Evolutionary conservation across 768 basidiomycete species (phyloP).

Genomic region (Suillus bovinus): DNA sequence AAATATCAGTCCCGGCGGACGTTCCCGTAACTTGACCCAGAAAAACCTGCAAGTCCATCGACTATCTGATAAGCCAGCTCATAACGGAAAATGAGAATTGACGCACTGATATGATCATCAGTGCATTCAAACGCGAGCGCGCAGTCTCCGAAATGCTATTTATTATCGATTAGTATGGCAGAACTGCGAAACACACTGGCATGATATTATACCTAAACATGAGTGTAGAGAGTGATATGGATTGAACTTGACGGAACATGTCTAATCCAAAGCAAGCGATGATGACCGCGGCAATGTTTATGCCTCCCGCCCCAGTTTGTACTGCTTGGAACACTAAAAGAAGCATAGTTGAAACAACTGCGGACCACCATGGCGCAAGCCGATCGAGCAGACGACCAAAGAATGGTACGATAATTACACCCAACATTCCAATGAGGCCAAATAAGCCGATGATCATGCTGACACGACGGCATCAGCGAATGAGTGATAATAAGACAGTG

Average conservation of each 20-base stretch:
- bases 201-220: conserved; percentile 15
- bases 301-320: conserved; percentile 38
- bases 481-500: not conserved
- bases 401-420: conserved; percentile 31
- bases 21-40: conserved; percentile 45
- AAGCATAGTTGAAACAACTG: conserved; percentile 35
- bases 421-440: conserved; percentile 46
- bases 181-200: conserved; percentile 12
- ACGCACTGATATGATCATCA: conserved; percentile 27
- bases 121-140: conserved; percentile 29
- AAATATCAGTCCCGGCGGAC: conserved; percentile 40
- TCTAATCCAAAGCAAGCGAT: conserved; percentile 44
- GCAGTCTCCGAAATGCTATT: conserved; percentile 27
- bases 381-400: conserved; percentile 29
- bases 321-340: conserved; percentile 32
- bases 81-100: not conserved
- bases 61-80: not conserved
- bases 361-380: conserved; percentile 44
- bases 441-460: conserved; percentile 46
- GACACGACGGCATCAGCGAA: conserved; percentile 13
- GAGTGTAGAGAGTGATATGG: conserved; percentile 32
- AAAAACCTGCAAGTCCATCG: conserved; percentile 20
- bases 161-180: conserved; percentile 10
- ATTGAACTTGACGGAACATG: conserved; percentile 38
- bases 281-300: conserved; percentile 39